Conservation (phyloP, 441 rosid species). For the Populus tomentosa region DNA sequence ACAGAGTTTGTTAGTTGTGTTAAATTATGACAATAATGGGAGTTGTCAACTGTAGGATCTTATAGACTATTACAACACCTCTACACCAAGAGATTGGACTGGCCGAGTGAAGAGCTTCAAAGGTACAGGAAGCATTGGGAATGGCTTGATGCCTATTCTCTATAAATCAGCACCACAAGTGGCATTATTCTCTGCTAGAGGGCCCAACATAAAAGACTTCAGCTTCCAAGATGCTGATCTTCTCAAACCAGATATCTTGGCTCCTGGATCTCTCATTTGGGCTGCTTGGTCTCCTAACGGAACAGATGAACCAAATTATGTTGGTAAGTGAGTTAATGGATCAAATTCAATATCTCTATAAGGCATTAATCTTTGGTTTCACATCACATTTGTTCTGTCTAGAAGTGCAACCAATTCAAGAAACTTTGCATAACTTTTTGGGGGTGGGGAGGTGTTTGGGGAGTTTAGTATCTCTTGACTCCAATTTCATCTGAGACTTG, state of each 20-base stretch:
- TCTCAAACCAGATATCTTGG: slow-evolving; percentile 96
- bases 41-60: slow-evolving; percentile 65
- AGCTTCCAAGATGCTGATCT: slow-evolving; percentile 98
- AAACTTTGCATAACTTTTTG: background rate
- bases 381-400: background rate
- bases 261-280: slow-evolving; percentile 98
- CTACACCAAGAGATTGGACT: slow-evolving; percentile 92
- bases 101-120: slow-evolving; percentile 87
- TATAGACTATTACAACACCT: slow-evolving; percentile 79
- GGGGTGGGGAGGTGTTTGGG: background rate
- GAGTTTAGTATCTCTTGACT: background rate
- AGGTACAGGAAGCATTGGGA: slow-evolving; percentile 85
- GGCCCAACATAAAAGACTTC: slow-evolving; percentile 92
- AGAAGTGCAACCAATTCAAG: slow-evolving; percentile 5
- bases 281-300: slow-evolving; percentile 99
- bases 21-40: slow-evolving; percentile 2
- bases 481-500: background rate
- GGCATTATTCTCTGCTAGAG: slow-evolving; percentile 92
- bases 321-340: slow-evolving; percentile 45
- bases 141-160: slow-evolving; percentile 87
- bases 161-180: slow-evolving; percentile 99
- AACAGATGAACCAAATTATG: slow-evolving; percentile 85
- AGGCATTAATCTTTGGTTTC: background rate
- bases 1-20: background rate
- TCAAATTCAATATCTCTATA: background rate